These are phyloP conservation scores for Eimeria tenella DNA, from an alignment of 169 alveolate genomes.

Conservation along the genomic window DNA sequence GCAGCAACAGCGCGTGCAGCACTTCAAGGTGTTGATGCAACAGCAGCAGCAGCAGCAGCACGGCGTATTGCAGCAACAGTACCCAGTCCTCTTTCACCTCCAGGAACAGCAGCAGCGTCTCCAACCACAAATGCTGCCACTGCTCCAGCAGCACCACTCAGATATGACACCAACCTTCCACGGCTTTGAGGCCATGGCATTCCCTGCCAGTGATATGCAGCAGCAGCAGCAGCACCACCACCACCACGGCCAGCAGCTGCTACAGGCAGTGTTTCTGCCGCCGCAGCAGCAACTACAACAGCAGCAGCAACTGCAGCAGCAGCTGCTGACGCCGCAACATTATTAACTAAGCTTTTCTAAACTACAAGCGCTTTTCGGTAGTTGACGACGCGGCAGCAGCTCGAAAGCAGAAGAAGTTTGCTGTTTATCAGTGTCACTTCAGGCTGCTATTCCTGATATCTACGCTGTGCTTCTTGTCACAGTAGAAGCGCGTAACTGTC, in stretches of 20 bases:
- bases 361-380: too few relatives aligned
- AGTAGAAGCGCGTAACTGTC: neutral
- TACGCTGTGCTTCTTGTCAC: neutral
- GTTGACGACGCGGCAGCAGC: too few relatives aligned
- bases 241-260: neutral
- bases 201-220: neutral
- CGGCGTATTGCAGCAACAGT: neutral
- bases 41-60: slow-evolving; percentile 19
- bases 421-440: neutral
- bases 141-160: neutral
- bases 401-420: neutral
- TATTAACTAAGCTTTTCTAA: slow-evolving; percentile 12
- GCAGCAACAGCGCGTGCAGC: neutral
- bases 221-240: slow-evolving; percentile 19
- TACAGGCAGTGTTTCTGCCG: slow-evolving; percentile 43
- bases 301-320: slow-evolving; percentile 33
- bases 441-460: neutral
- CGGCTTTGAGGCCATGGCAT: neutral
- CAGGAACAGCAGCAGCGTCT: slow-evolving; percentile 15
- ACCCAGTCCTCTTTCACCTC: neutral
- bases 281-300: slow-evolving; percentile 6
- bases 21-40: neutral
- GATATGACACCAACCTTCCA: neutral
- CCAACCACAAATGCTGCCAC: neutral
- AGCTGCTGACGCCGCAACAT: slow-evolving; percentile 49